Conservation (phyloP, 2,329 filamentous ascomycete species). For the Fusarium chuoi region DNA sequence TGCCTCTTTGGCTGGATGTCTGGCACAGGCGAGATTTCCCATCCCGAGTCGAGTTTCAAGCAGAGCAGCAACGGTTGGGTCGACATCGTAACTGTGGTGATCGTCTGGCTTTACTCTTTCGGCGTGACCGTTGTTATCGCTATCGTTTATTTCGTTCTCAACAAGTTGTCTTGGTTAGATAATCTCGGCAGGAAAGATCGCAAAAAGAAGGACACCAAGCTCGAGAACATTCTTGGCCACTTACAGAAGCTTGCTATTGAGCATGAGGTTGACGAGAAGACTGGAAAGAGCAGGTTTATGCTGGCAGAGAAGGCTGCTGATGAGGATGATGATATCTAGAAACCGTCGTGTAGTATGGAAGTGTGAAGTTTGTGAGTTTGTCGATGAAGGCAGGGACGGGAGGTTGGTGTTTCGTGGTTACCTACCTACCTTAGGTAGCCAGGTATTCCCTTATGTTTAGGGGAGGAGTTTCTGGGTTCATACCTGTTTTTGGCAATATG, state of each 20-base stretch:
- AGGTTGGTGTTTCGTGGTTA: not conserved
- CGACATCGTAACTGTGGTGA: constrained; percentile 18
- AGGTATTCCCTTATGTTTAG: not conserved
- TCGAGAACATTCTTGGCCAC: constrained; percentile 23
- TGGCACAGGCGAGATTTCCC: not conserved
- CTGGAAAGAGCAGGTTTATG: constrained; percentile 17
- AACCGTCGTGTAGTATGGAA: accelerated
- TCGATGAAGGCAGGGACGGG: accelerated
- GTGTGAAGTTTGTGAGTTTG: not conserved
- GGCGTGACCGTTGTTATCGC: constrained; percentile 26
- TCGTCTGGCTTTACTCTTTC: constrained; percentile 29
- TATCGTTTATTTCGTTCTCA: constrained; percentile 25
- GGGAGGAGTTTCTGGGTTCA: not conserved
- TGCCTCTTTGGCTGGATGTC: constrained; percentile 24
- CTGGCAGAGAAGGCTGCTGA: constrained; percentile 17
- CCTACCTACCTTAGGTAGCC: not conserved
- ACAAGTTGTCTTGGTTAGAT: constrained; percentile 27
- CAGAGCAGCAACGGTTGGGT: constrained; percentile 31
- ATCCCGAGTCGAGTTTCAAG: not conserved
- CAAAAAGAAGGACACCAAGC: constrained; percentile 20
- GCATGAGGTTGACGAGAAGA: constrained; percentile 30
- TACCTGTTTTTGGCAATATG: accelerated
- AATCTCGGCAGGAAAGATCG: constrained; percentile 25
- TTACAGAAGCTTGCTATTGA: constrained; percentile 28
- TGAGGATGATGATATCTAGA: constrained; percentile 29